A percentile compares a stretch with the other conserved stretches of the same genome.
phyloP scores from a whole-genome alignment of 2,329 filamentous ascomycete genomes.

The Harringtonia lauricola region DNA sequence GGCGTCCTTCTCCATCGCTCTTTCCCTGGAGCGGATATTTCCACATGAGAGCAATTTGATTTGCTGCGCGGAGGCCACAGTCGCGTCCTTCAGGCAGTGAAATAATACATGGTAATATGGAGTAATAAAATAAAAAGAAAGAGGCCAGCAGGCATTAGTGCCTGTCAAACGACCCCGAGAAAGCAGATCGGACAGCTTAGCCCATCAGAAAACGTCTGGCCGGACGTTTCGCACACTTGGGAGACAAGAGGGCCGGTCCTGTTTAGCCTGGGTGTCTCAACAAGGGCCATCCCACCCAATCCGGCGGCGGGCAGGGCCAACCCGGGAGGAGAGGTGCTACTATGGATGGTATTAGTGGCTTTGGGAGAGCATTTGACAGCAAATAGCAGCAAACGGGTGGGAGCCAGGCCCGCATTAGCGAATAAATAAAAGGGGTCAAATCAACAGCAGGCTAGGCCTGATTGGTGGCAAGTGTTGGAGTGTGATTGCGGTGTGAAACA shows the following conservation, averaged over 20 bases:
- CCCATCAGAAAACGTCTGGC: no score
- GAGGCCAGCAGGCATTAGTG: no score
- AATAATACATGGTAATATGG: no score
- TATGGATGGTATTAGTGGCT: background rate
- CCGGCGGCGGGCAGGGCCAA: conserved; percentile 3
- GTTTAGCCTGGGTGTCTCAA: background rate
- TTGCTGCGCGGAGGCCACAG: no score
- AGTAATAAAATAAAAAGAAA: no score
- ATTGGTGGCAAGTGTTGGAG: conserved; percentile 3
- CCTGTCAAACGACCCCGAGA: no score
- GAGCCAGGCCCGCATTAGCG: background rate
- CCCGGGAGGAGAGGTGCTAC: background rate
- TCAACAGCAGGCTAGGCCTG: background rate
- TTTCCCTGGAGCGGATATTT: no score
- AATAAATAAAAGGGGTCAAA: conserved; percentile 10
- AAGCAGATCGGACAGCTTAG: no score
- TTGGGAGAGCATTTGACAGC: background rate
- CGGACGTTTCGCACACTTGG: no score
- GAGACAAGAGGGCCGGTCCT: background rate
- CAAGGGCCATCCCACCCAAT: background rate
- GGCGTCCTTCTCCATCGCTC: no score
- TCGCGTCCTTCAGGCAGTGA: no score
- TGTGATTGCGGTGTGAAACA: conserved; percentile 10
- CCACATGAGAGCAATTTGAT: no score
- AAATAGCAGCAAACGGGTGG: background rate